Evolutionary conservation across 805 yeast species (phyloP).

Genomic region (Maudiozyma saulgeensis): DNA sequence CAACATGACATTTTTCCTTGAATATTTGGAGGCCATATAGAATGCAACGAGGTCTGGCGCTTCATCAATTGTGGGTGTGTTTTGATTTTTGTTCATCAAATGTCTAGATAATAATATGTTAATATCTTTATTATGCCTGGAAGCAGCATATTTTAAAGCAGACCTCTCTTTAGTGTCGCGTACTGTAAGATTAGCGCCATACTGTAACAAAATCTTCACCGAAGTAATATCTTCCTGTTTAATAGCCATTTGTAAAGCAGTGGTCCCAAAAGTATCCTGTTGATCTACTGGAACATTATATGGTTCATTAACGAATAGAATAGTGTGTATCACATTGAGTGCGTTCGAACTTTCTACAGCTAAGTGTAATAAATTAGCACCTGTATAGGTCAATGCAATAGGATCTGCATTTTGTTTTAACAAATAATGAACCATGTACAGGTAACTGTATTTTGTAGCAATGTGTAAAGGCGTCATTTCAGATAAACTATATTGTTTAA

Average conservation of each 20-base stretch:
- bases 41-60: constrained; percentile 36
- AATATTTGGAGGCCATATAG: constrained; percentile 31
- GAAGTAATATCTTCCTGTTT: constrained; percentile 80
- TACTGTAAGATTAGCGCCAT: constrained; percentile 57
- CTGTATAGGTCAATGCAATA: constrained; percentile 49
- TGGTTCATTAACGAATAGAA: constrained; percentile 30
- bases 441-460: constrained; percentile 82
- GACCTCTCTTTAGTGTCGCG: constrained; percentile 59
- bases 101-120: constrained; percentile 37
- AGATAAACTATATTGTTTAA: not conserved
- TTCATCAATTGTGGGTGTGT: not conserved
- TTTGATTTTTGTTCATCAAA: constrained; percentile 14
- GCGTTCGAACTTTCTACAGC: constrained; percentile 87
- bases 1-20: constrained; percentile 33
- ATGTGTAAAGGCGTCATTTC: constrained; percentile 67
- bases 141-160: constrained; percentile 78
- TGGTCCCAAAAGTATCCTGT: constrained; percentile 58
- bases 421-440: constrained; percentile 64
- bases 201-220: constrained; percentile 55
- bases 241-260: constrained; percentile 87
- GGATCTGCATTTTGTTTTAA: constrained; percentile 57
- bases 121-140: constrained; percentile 52
- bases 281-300: constrained; percentile 47
- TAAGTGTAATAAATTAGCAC: constrained; percentile 72
- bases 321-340: constrained; percentile 57